phyloP scores from a whole-genome alignment of 371 early-diverging fungal genomes.

The Circinella minor region DNA sequence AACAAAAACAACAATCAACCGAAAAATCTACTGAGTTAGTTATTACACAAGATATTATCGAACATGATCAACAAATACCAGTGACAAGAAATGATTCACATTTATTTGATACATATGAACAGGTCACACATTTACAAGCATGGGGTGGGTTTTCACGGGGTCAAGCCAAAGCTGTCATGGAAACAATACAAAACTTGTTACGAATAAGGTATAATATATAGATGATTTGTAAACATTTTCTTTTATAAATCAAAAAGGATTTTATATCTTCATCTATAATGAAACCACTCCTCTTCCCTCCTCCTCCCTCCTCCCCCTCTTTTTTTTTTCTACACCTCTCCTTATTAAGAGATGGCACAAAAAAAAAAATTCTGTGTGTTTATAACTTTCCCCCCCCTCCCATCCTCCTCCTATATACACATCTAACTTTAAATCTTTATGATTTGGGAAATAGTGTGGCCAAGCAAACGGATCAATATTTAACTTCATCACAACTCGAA shows the following conservation, averaged over 20 bases:
- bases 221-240: too few species aligned
- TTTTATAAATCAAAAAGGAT: too few species aligned
- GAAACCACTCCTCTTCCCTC: too few species aligned
- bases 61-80: background rate
- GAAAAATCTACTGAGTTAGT: background rate
- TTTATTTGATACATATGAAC: constrained; percentile 27
- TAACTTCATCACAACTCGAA: constrained; percentile 25
- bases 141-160: constrained; percentile 22
- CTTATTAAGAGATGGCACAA: too few species aligned
- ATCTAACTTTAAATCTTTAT: background rate
- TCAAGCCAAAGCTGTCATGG: constrained; percentile 26
- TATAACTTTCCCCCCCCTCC: background rate
- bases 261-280: too few species aligned
- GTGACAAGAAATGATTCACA: constrained; percentile 6
- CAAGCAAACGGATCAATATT: constrained; percentile 3
- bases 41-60: background rate
- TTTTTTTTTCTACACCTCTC: background rate
- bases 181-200: constrained; percentile 23
- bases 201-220: constrained; percentile 14
- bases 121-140: constrained; percentile 17
- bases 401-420: background rate
- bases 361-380: too few species aligned
- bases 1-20: background rate
- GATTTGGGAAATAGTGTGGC: constrained; percentile 12
- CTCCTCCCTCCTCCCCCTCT: background rate